A percentile compares a stretch with the other conserved stretches of the same genome.
These are phyloP conservation scores for Prunus davidiana DNA, from an alignment of 306 rosid genomes.

Conservation along the genomic window DNA sequence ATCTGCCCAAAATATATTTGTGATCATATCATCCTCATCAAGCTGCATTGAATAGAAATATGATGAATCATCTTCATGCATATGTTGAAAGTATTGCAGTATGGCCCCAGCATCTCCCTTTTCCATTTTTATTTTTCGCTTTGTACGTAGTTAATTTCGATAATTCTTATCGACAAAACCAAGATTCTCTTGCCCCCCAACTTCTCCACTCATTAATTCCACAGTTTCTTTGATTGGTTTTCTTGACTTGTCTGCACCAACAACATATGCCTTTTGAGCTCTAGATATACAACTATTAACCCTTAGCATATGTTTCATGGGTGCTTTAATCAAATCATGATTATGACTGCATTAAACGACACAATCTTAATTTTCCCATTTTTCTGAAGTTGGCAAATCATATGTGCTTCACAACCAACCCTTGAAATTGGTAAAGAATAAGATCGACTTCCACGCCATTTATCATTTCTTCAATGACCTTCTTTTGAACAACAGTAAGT, in stretches of 20 bases:
- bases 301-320: background rate
- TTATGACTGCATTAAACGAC: background rate
- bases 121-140: background rate
- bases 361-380: background rate
- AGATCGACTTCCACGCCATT: background rate
- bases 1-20: constrained; percentile 16
- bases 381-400: background rate
- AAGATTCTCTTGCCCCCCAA: background rate
- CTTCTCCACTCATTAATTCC: constrained; percentile 7
- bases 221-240: background rate
- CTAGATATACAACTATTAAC: background rate
- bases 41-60: background rate
- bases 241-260: background rate
- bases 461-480: background rate
- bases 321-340: constrained; percentile 2
- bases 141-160: background rate
- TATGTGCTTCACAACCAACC: background rate
- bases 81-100: background rate
- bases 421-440: constrained; percentile 3
- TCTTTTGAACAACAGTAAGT: background rate
- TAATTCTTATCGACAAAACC: background rate
- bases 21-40: background rate
- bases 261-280: background rate
- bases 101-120: constrained; percentile 3
- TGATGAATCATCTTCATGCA: background rate